Evolutionary conservation across 768 basidiomycete genomes (phyloP).

Genomic region (Pleurotus platypus): DNA sequence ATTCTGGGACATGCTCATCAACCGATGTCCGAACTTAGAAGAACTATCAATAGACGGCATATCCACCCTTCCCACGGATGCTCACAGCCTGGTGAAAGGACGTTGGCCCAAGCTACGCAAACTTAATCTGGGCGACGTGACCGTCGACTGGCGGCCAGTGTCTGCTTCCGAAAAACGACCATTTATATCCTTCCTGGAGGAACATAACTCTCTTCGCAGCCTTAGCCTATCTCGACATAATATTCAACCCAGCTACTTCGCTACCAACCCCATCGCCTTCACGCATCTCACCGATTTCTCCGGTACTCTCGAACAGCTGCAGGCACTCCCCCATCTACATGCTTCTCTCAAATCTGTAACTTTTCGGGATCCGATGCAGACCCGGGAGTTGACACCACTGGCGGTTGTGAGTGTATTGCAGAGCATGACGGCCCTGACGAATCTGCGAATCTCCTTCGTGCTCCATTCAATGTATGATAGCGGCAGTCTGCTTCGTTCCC

Average conservation of each 20-base stretch:
- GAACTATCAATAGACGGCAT: slow-evolving; percentile 56
- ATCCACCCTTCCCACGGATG: slow-evolving; percentile 52
- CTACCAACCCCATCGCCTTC: slow-evolving; percentile 40
- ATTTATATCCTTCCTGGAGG: slow-evolving; percentile 67
- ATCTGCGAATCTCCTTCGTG: slow-evolving; percentile 62
- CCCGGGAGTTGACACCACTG: slow-evolving; percentile 65
- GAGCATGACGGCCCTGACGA: slow-evolving; percentile 48
- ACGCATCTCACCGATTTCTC: slow-evolving; percentile 53
- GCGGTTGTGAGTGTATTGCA: slow-evolving; percentile 58
- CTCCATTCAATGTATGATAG: slow-evolving; percentile 76
- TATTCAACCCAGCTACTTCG: slow-evolving; percentile 50
- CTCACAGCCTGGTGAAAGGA: slow-evolving; percentile 51
- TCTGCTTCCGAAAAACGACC: slow-evolving; percentile 45
- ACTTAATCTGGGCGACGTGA: slow-evolving; percentile 62
- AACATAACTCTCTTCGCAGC: slow-evolving; percentile 49
- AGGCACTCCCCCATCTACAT: slow-evolving; percentile 52
- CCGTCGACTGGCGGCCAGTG: slow-evolving; percentile 50
- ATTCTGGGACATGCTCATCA: slow-evolving; percentile 71
- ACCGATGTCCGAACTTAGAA: slow-evolving; percentile 61
- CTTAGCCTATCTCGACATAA: slow-evolving; percentile 51
- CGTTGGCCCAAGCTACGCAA: slow-evolving; percentile 66
- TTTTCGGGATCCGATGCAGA: slow-evolving; percentile 62
- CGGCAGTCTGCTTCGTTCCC: slow-evolving; percentile 62
- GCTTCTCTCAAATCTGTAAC: slow-evolving; percentile 50
- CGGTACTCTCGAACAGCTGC: slow-evolving; percentile 66